These are phyloP conservation scores for Cadophora sp. DNA, from an alignment of 2,329 filamentous ascomycete genomes.

Conservation along the genomic window DNA sequence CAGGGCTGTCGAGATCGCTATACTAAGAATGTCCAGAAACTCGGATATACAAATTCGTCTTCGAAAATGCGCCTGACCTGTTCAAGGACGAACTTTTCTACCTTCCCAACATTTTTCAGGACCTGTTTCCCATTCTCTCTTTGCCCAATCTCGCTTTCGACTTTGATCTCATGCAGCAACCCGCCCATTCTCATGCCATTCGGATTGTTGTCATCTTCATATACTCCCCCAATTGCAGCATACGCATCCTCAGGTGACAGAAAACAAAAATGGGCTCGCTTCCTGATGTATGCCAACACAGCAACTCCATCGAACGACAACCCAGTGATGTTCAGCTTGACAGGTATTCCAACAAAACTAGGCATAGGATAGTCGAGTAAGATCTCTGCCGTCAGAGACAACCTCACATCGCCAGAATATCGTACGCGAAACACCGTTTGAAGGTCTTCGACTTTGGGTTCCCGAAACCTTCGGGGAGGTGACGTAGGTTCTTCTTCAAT, in stretches of 20 bases:
- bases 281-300: constrained; percentile 88
- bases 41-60: constrained; percentile 97
- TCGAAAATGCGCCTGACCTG: constrained; percentile 97
- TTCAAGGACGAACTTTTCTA: constrained; percentile 95
- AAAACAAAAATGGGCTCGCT: constrained; percentile 92
- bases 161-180: constrained; percentile 87
- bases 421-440: constrained; percentile 91
- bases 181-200: constrained; percentile 65
- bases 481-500: constrained; percentile 43
- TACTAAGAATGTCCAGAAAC: constrained; percentile 97
- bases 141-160: constrained; percentile 97
- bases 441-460: constrained; percentile 83
- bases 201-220: constrained; percentile 36
- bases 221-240: constrained; percentile 60
- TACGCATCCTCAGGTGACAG: constrained; percentile 89
- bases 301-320: constrained; percentile 95
- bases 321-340: constrained; percentile 94
- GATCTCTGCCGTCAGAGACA: constrained; percentile 93
- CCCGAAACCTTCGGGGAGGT: constrained; percentile 63
- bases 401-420: constrained; percentile 85
- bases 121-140: constrained; percentile 92
- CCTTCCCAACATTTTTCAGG: constrained; percentile 97
- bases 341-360: constrained; percentile 93
- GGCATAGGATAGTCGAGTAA: constrained; percentile 98
- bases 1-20: constrained; percentile 46